Evolutionary conservation across 2,329 filamentous ascomycete species (phyloP).

Genomic region (Colletotrichum sp.): DNA sequence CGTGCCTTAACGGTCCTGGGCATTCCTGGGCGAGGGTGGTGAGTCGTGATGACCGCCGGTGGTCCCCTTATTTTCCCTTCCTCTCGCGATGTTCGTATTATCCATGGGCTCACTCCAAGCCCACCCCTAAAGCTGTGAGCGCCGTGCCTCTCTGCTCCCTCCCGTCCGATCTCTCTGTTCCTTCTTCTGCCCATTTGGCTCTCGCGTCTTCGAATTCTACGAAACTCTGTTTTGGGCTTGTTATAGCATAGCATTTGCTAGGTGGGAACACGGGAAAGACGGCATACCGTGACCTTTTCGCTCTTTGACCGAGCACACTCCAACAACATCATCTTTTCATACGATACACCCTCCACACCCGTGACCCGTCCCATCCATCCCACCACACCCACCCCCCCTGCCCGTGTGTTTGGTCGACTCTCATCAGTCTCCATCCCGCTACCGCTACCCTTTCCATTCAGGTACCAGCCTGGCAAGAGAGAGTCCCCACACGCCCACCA

Average conservation of each 20-base stretch:
- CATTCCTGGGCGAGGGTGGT: neutral
- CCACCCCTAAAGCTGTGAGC: too few species aligned
- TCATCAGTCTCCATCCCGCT: neutral
- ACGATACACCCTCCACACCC: neutral
- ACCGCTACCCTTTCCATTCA: neutral
- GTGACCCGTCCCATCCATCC: neutral
- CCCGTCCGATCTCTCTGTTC: conserved; percentile 10
- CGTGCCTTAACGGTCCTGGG: neutral
- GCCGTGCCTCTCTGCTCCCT: neutral
- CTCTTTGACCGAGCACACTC: conserved; percentile 8
- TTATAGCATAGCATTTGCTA: neutral
- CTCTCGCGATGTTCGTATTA: neutral
- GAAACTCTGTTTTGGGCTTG: neutral
- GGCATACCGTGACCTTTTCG: neutral
- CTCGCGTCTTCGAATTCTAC: neutral
- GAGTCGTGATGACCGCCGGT: neutral
- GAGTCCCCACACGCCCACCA: conserved; percentile 6
- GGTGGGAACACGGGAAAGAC: neutral
- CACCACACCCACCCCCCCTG: neutral
- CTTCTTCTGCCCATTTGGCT: conserved; percentile 12
- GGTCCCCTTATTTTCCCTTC: neutral
- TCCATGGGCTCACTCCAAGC: neutral
- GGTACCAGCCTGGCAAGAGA: neutral
- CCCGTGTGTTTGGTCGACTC: neutral
- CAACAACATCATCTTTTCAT: neutral